Conservation (phyloP, 495 filamentous ascomycete genomes). For the Darksidea phi region DNA sequence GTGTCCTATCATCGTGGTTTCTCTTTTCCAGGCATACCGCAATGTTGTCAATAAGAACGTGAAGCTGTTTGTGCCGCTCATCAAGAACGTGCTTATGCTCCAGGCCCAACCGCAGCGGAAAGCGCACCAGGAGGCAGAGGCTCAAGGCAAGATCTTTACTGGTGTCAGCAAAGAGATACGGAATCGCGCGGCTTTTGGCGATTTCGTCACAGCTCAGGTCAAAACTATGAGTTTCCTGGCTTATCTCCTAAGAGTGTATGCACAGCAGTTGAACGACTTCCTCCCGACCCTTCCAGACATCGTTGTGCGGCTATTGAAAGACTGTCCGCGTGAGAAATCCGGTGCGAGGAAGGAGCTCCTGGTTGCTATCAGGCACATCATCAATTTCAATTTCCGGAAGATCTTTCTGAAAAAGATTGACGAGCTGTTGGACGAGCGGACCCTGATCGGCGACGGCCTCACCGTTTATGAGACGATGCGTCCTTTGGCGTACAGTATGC, state of each 20-base stretch:
- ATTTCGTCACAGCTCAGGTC: conserved; percentile 95
- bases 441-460: conserved; percentile 89
- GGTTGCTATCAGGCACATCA: conserved; percentile 95
- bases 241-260: conserved; percentile 85
- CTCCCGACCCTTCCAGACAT: conserved; percentile 83
- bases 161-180: conserved; percentile 93
- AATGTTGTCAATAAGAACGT: conserved; percentile 77
- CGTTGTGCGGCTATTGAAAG: conserved; percentile 85
- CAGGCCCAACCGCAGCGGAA: conserved; percentile 93
- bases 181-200: conserved; percentile 90
- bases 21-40: conserved; percentile 91
- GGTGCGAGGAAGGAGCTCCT: conserved; percentile 90
- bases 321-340: conserved; percentile 92
- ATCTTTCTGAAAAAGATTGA: conserved; percentile 95
- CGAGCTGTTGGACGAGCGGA: conserved; percentile 88
- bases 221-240: conserved; percentile 99
- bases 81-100: conserved; percentile 82
- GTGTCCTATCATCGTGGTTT: conserved; percentile 98
- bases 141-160: conserved; percentile 76
- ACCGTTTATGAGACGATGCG: conserved; percentile 97
- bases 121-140: conserved; percentile 78
- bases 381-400: conserved; percentile 97
- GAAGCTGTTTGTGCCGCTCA: conserved; percentile 86
- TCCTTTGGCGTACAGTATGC: conserved; percentile 95
- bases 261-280: conserved; percentile 85